Evolutionary conservation across 2,329 filamentous ascomycete species (phyloP), one percentile per base, ranked within the genome.

Genomic region (Fusarium sp.): DNA sequence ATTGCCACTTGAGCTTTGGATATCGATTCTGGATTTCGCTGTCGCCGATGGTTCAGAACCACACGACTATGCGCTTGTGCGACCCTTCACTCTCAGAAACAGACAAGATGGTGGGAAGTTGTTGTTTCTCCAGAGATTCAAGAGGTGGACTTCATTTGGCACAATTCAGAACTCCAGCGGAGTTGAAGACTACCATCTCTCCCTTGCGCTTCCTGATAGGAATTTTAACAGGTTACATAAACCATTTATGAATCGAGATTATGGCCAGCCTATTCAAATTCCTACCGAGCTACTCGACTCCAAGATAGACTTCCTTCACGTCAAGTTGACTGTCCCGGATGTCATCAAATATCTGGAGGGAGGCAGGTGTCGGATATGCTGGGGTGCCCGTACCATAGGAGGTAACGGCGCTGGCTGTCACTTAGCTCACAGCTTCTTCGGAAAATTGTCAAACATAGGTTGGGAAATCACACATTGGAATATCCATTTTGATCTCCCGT

Each of bases 211-310:
- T 11, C 44, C 60, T 1, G 44, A 56, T 13, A 9, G 4, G 2
- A 3, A 0, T 1, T 5, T 13, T 11, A 0, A 0, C 4, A 0
- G 3, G 3, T 8, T 15, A 1, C 5, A 2, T 4, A 28, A 13
- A 11, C 52, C 61, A 3, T 64, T 54, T 11, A 8, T 10, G 19
- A 56, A 4, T 15, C 45, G 54, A 4, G n/a, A 56, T 6, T 30
- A 51, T 4, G 39, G 44, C 3, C 17, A 5, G 0, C 1, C 5
- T 6, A 7, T 30, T 6, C 8, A 5, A 2, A n/a, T 64, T 3
- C 40, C 61, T 10, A 28, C 17, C 0, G 8, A 3, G 13, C 1
- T 47, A 3, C 33, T 63, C 9, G 7, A 10, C 2, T 43, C 19
- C 0, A 35, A 6, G 1, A 30, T n/a, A 5, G 22, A 43, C 5